phyloP scores from a whole-genome alignment of 192 early-diverging fungal species.

The Coemansia sp. region DNA sequence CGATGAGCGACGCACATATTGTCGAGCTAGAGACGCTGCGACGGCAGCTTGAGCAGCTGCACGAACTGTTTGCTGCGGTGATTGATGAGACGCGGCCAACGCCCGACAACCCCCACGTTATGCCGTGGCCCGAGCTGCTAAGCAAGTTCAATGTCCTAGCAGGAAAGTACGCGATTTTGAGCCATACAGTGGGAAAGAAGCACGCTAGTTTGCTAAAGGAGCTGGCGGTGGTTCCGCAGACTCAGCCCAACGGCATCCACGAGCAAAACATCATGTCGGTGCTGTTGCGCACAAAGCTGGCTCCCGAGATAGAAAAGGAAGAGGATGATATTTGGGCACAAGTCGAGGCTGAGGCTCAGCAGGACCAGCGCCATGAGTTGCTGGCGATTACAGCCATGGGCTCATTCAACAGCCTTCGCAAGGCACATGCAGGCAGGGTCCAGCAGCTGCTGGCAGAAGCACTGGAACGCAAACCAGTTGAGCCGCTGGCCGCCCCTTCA shows the following conservation, averaged over 20 bases:
- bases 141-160: slow-evolving; percentile 59
- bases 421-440: slow-evolving; percentile 28
- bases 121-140: slow-evolving; percentile 53
- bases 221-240: slow-evolving; percentile 47
- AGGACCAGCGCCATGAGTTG: slow-evolving; percentile 39
- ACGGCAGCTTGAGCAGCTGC: slow-evolving; percentile 54
- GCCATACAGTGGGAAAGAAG: slow-evolving; percentile 40
- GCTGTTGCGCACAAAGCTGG: slow-evolving; percentile 54
- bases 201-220: slow-evolving; percentile 39
- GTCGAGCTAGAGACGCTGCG: slow-evolving; percentile 55
- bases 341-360: slow-evolving; percentile 25
- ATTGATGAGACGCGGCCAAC: slow-evolving; percentile 52
- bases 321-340: slow-evolving; percentile 45
- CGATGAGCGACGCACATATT: slow-evolving; percentile 32
- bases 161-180: slow-evolving; percentile 49
- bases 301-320: slow-evolving; percentile 55
- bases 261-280: slow-evolving; percentile 54
- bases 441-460: slow-evolving; percentile 19
- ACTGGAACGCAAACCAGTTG: background rate
- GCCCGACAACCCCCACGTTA: slow-evolving; percentile 38
- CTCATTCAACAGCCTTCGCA: slow-evolving; percentile 33
- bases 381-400: slow-evolving; percentile 40
- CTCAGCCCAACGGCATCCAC: slow-evolving; percentile 39
- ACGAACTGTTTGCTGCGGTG: slow-evolving; percentile 47
- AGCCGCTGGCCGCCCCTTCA: background rate